Base-by-base conservation (phyloP, 768 basidiomycete species). In the Tulasnella sp. region DNA sequence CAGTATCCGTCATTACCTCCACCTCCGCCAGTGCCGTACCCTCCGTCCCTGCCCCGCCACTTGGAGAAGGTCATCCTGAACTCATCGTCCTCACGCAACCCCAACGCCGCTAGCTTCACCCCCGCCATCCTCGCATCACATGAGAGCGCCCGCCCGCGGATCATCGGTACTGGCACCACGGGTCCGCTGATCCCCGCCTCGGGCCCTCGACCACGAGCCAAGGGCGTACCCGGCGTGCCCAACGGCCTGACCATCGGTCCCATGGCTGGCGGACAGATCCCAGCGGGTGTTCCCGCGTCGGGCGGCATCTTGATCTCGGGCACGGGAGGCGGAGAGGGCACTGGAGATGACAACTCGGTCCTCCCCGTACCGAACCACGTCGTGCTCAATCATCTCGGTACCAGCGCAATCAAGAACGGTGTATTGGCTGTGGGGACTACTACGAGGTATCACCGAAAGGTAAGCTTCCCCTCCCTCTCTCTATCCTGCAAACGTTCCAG, bases 51-150 rank as follows among this genome's bases (percentile, higher is more conserved):
- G 69, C 98, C 98, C 0, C 88, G 96, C 1, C 96, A 98, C 84
- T 88, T 99, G 60, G 97, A 99, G 84, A 96, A 96, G 84, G 92
- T 98, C 75, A 98, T 98, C 80, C 86, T 99, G 81, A 99, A 99
- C 83, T 83, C 83, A 40, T 83, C 84, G 24, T 82, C 84, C 28
- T 48, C 82, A 83, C 41, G 84, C 84, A 18, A 83, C 83, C 40
- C 82, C 75, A 72, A 80, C 72, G 69, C 72, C 24, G 69, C 74
- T 24, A 46, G 42, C 44, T 78, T 72, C 37, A 80, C 79, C 24
- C 79, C 79, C 3, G 79, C 79, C 42, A 80, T 80, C 46, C 79
- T 80, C 42, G 74, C 79, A 31, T 80, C 79, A 37, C 40, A 69
- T 31, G 74, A 69, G 37, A 73, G 44, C 69, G 69, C 79, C 22